These are phyloP conservation scores for Xylogone sp. DNA, from an alignment of 2,329 filamentous ascomycete genomes.

Conservation along the genomic window DNA sequence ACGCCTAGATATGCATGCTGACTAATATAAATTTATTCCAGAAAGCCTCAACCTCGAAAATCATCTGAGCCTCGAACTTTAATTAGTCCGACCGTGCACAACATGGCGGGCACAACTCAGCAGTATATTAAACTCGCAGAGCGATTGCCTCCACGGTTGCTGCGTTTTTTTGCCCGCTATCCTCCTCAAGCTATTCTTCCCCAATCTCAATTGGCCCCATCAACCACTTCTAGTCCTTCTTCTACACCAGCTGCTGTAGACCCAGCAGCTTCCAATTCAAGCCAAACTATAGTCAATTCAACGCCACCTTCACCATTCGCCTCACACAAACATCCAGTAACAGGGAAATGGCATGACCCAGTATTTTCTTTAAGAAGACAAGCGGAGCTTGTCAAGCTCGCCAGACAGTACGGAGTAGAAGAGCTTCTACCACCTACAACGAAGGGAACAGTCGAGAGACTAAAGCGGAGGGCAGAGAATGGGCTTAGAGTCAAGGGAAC, in stretches of 20 bases:
- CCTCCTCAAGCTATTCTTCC: conserved; percentile 65
- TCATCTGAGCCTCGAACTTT: not conserved
- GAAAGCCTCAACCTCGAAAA: not conserved
- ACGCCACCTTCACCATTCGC: conserved; percentile 61
- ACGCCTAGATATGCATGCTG: not conserved
- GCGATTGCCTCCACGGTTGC: conserved; percentile 71
- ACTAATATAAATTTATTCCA: not conserved
- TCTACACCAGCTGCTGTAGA: conserved; percentile 12
- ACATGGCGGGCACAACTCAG: conserved; percentile 4
- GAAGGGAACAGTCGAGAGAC: conserved; percentile 70
- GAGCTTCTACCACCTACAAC: conserved; percentile 72
- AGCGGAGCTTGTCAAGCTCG: conserved; percentile 86
- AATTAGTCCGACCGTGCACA: not conserved
- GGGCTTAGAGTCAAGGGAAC: conserved; percentile 88
- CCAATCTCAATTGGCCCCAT: conserved; percentile 16
- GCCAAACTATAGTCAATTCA: conserved; percentile 35
- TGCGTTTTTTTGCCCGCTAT: conserved; percentile 85
- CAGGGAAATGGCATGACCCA: conserved; percentile 80
- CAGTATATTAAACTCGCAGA: conserved; percentile 54
- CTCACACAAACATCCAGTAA: conserved; percentile 71
- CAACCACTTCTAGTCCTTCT: conserved; percentile 10
- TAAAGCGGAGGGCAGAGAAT: conserved; percentile 70
- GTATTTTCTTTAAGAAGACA: conserved; percentile 81
- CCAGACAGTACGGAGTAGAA: conserved; percentile 73
- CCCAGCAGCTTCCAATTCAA: conserved; percentile 24